Percentiles rank a stretch among this genome's conserved stretches.
Evolutionary conservation across 108 stramenopile species (phyloP).

Genomic region (Cyclotella choctawhatcheeana): DNA sequence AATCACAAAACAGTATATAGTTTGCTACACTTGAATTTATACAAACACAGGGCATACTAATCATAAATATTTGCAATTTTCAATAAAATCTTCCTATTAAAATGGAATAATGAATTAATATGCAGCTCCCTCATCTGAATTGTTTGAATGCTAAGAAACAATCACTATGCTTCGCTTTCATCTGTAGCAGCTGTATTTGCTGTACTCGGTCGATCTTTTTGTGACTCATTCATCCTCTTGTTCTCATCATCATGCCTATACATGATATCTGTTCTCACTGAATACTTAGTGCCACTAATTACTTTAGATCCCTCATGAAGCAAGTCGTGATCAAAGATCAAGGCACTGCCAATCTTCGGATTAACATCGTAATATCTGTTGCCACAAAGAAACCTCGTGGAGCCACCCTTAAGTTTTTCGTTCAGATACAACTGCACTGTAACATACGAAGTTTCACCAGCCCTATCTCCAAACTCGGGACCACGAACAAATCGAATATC

Average conservation of each 20-base stretch:
- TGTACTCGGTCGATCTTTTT: not conserved
- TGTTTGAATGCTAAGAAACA: not conserved
- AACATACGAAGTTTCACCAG: constrained; percentile 25
- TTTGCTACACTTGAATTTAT: too few species aligned
- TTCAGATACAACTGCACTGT: constrained; percentile 37
- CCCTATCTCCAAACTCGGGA: constrained; percentile 10
- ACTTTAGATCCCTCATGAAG: constrained; percentile 41
- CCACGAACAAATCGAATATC: constrained; percentile 25
- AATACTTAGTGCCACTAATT: constrained; percentile 40
- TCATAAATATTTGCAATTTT: too few species aligned
- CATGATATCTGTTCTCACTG: constrained; percentile 54
- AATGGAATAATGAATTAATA: not conserved
- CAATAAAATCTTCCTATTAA: too few species aligned
- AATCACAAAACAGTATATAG: too few species aligned
- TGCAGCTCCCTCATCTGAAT: not conserved
- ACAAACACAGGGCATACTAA: too few species aligned
- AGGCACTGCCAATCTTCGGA: constrained; percentile 35
- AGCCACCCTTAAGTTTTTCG: constrained; percentile 32
- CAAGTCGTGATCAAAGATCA: constrained; percentile 50
- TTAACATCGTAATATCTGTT: constrained; percentile 17
- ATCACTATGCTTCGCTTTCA: not conserved
- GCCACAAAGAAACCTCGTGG: constrained; percentile 17
- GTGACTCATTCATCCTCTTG: not conserved
- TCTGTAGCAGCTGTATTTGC: not conserved
- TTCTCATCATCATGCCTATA: constrained; percentile 1